Base-by-base conservation (phyloP, 2,329 filamentous ascomycete genomes). In the Fusarium penzigii region DNA sequence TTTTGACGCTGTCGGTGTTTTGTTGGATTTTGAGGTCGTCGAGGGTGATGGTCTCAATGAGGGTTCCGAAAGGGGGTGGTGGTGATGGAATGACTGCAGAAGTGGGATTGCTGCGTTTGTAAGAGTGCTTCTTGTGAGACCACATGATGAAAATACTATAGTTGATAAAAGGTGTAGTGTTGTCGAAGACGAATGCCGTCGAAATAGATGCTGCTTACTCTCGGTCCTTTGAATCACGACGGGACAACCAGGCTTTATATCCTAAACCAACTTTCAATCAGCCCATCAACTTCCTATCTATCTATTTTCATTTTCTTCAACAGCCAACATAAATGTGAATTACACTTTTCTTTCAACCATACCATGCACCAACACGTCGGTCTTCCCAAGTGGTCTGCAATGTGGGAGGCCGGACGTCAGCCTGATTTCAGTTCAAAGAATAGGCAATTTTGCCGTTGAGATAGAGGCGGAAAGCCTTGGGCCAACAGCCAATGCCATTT, bases 1-100 rank as follows among this genome's bases (percentile, higher is more conserved):
- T 76, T 5, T 49, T 47, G 2, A 38, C 60, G 14, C 40, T 45
- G 1, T 11, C 9, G 4, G 39, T 9, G 4, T 17, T 36, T 9
- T 29, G 3, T 3, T 20, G 17, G 4, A 29, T 17, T 7, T 52
- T 41, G 2, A 67, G 43, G 5, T 25, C 44, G 1, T 55, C 54
- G n/a, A 17, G 48, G 3, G 32, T 44, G 20, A 68, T 51, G 16
- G 29, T 49, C 17, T 65, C 55, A n/a, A 68, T 45, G 4, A 68
- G 17, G 2, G 57, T 52, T 42, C 65, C 65, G 1, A 65, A 42
- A 5, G 64, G 62, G 43, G 51, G 59, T 14, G 59, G 20, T 11
- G 56, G 55, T 3, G 57, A 57, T 16, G 45, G 5, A 8, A 41
- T 42, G 17, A 38, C 29, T 1, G 32, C 1, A 7, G 32, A n/a